Evolutionary conservation across 23 red algal species (phyloP), one percentile per base, ranked within the genome.

Genomic region (Gracilaria domingensis): DNA sequence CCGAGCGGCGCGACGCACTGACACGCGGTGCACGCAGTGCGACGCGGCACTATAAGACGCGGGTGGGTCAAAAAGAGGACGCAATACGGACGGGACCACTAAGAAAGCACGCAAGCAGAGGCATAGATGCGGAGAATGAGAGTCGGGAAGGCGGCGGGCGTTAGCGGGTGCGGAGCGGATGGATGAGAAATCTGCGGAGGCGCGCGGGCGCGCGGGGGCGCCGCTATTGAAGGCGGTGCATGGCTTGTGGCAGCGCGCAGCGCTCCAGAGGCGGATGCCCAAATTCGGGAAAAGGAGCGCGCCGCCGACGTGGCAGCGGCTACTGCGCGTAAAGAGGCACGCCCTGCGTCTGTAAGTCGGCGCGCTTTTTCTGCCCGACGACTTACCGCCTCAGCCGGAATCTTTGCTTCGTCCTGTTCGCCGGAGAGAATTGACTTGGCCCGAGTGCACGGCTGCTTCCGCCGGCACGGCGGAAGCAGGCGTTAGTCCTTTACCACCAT

Each of bases 301-400:
- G 24, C 20, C 67, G 67, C 38, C 67, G 67, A 73, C 67, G 67
- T 73, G 67, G 67, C 67, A 73, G 24, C n/a, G 18, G 24, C 26
- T 29, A 18, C 24, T 0, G 3, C 5, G 59, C 13, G 59, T 12
- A 62, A 62, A 62, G 18, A 30, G 59, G 51, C 51, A 55, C 59
- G 59, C 24, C 26, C 6, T 62, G 59, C 55, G 17, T 4, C 59
- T 62, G 59, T 29, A 62, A 62, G 59, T 62, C 23, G 59, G 24
- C 59, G 59, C 29, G 59, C 24, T 29, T 8, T 62, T 62, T 62
- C 18, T 26, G 8, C 59, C 9, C 4, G 59, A 6, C 59, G 24
- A 62, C 59, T 62, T 62, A 62, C 59, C 59, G 59, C n/a, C n/a
- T n/a, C n/a, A n/a, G n/a, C n/a, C n/a, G n/a, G n/a, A n/a, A n/a